A percentile compares a stretch with the other conserved stretches of the same genome.
phyloP scores from a whole-genome alignment of 2,329 filamentous ascomycete genomes.

The Talaromyces sp. region DNA sequence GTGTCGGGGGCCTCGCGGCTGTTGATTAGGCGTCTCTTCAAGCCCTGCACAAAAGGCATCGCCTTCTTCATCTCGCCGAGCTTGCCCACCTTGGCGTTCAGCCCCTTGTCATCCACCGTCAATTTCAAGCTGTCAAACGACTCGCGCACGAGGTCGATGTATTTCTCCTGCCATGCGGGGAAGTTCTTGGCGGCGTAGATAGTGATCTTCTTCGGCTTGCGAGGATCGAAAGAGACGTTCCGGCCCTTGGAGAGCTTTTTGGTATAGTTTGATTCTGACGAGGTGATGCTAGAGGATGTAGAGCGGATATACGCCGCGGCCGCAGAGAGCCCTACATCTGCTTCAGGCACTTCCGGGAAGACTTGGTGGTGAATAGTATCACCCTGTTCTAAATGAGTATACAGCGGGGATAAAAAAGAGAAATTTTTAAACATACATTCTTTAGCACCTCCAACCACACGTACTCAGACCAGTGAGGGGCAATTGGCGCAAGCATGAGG shows the following conservation, averaged over 20 bases:
- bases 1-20: slow-evolving; percentile 60
- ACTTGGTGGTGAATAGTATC: slow-evolving; percentile 72
- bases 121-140: slow-evolving; percentile 61
- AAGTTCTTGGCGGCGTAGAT: slow-evolving; percentile 77
- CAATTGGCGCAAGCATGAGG: slow-evolving; percentile 74
- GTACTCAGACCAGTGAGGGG: slow-evolving; percentile 92
- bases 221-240: slow-evolving; percentile 76
- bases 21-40: slow-evolving; percentile 75
- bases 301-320: slow-evolving; percentile 76
- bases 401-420: not conserved
- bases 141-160: slow-evolving; percentile 73
- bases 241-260: slow-evolving; percentile 96
- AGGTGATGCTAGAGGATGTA: slow-evolving; percentile 74
- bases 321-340: slow-evolving; percentile 65
- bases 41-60: slow-evolving; percentile 87
- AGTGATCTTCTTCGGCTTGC: slow-evolving; percentile 84
- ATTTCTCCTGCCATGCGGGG: slow-evolving; percentile 88
- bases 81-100: slow-evolving; percentile 75
- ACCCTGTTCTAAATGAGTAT: slow-evolving; percentile 37
- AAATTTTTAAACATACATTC: slow-evolving; percentile 40
- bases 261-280: slow-evolving; percentile 67
- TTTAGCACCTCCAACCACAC: slow-evolving; percentile 89
- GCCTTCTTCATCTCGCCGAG: slow-evolving; percentile 84
- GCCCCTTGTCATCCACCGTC: slow-evolving; percentile 70
- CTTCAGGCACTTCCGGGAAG: slow-evolving; percentile 66